phyloP scores from a whole-genome alignment of 306 rosid species.

The Cucumis cinereus region DNA sequence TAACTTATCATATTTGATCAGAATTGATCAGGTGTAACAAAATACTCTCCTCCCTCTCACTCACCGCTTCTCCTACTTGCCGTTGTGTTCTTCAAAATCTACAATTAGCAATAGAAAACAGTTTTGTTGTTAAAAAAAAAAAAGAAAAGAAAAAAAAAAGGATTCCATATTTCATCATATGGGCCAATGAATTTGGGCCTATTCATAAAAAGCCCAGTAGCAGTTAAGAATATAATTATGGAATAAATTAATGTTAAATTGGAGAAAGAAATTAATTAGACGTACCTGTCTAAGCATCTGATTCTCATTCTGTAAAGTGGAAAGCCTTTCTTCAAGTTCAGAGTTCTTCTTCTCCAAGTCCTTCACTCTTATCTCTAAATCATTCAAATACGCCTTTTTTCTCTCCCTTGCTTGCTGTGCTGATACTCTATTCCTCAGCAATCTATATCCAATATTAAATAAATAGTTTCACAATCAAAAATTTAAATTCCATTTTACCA shows the following conservation, averaged over 20 bases:
- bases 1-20: background rate
- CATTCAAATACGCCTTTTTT: constrained; percentile 63
- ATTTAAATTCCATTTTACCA: no score
- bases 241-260: background rate
- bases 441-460: constrained; percentile 9
- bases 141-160: background rate
- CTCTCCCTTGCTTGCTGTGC: constrained; percentile 89
- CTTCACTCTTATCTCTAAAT: constrained; percentile 45
- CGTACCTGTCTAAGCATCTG: constrained; percentile 18
- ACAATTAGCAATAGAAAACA: constrained; percentile 7
- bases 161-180: background rate
- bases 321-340: constrained; percentile 57
- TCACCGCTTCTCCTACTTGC: constrained; percentile 67
- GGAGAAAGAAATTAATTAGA: background rate
- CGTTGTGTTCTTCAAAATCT: constrained; percentile 96
- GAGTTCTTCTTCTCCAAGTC: constrained; percentile 53
- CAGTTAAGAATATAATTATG: background rate
- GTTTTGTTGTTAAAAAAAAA: no score
- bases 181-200: background rate
- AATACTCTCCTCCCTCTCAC: background rate
- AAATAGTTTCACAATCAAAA: background rate
- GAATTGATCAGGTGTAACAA: background rate
- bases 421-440: constrained; percentile 74
- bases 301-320: constrained; percentile 34
- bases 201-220: background rate